A percentile compares a stretch with the other conserved stretches of the same genome.
phyloP scores from a whole-genome alignment of 108 stramenopile genomes.

The Cyclotella baltica region DNA sequence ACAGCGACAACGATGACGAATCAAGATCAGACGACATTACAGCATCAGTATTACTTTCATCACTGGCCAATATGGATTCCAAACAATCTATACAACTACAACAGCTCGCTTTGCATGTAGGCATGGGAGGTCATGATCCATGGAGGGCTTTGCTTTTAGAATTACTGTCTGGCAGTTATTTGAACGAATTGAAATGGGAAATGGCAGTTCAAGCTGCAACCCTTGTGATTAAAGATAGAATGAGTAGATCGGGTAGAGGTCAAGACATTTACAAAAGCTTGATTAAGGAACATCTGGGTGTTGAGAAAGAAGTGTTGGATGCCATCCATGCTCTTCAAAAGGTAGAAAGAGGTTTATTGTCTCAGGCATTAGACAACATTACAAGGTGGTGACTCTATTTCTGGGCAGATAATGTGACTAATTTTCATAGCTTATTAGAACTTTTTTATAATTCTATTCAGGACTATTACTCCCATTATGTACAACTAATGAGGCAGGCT shows the following conservation, averaged over 20 bases:
- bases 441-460: too few relatives aligned
- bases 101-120: slow-evolving; percentile 15
- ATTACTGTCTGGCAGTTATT: not conserved
- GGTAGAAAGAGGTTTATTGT: slow-evolving; percentile 22
- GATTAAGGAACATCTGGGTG: not conserved
- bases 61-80: slow-evolving; percentile 7
- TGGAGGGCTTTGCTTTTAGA: slow-evolving; percentile 35
- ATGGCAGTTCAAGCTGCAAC: slow-evolving; percentile 25
- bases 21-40: slow-evolving; percentile 37
- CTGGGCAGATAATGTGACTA: too few relatives aligned
- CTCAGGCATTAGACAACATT: not conserved
- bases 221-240: not conserved
- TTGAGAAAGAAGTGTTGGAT: not conserved
- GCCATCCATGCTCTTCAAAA: slow-evolving; percentile 11
- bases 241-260: slow-evolving; percentile 10
- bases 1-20: slow-evolving; percentile 22
- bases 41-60: slow-evolving; percentile 20
- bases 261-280: slow-evolving; percentile 5
- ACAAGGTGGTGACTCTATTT: too few relatives aligned
- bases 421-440: too few relatives aligned
- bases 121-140: slow-evolving; percentile 31
- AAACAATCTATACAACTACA: slow-evolving; percentile 5
- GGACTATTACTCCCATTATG: too few relatives aligned
- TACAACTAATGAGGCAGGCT: too few relatives aligned
- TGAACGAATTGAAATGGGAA: not conserved